Evolutionary conservation across 208 protist species (phyloP), one percentile per base, ranked within the genome.

Genomic region (Trypanosoma mega): DNA sequence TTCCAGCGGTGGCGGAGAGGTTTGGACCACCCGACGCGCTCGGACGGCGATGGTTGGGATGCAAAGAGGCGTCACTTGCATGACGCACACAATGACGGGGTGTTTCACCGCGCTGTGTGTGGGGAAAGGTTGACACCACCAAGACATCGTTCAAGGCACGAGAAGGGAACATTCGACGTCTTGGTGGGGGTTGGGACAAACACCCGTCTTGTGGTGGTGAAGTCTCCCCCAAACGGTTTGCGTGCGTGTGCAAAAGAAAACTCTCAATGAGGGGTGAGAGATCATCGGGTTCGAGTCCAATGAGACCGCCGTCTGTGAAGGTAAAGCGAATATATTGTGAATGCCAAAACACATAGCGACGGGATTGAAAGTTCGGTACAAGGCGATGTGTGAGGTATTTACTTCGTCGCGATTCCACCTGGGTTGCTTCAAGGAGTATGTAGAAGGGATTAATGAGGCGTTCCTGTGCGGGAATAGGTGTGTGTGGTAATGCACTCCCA

Each of bases 391-490:
- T 30, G 21, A 62, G 30, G 16, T 50, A 62, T 36, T 49, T 62
- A 31, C 55, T 62, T 2, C 55, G 37, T 36, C 2, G 39, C 29
- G n/a, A 5, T 24, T 49, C 4, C 43, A 9, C 1, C 37, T 37
- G 1, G 31, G 37, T 24, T 6, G 45, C 37, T 3, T 62, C 55
- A 14, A 41, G 31, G 5, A 23, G 29, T 29, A 56, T 46, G 30
- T 68, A 68, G 51, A 58, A 68, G 0, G 52, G 50, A 41, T 68
- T 68, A 2, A 68, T 18, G 21, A 68, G 12, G 14, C 30, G 34
- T 20, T 62, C 50, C 2, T 59, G 1, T 30, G 51, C 47, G 41
- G 62, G 50, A 6, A 68, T 34, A 31, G 2, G n/a, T n/a, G n/a
- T n/a, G n/a, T n/a, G n/a, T n/a, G n/a, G n/a, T n/a, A n/a, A 21